Evolutionary conservation across 2,329 filamentous ascomycete species (phyloP), one percentile per base, ranked within the genome.

Genomic region (Elsinoe arachidis): DNA sequence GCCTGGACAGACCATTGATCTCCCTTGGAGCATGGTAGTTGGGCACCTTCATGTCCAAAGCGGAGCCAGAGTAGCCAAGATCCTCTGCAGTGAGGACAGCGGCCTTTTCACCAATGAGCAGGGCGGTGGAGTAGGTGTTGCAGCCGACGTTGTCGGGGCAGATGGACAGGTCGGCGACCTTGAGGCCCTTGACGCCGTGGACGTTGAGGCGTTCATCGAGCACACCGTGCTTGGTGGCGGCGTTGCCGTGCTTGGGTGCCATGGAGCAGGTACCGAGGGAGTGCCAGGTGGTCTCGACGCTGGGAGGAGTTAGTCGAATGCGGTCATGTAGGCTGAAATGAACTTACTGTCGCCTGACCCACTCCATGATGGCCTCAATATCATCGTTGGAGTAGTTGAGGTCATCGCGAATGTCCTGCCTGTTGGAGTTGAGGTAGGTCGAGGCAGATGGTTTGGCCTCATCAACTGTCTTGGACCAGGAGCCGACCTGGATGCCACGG

Each of bases 181-280:
- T 90, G 64, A 90, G 79, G 14, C 84, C 83, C 76, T 88, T 80
- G 62, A 89, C 85, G 54, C 86, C 87, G 67, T 90, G 85, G 2
- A 90, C 86, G 63, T 89, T 90, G 57, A 90, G 78, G 59, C 86
- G 81, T 71, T 88, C 85, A 67, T 90, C 87, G 37, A 90, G 73
- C 0, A 90, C 87, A 59, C 87, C 87, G 65, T 90, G 85, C 74
- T 87, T 88, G 69, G 90, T 86, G 66, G 91, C 88, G 65, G 80
- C 84, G 75, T 90, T 91, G 59, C 88, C 87, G 66, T 89, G 80
- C 60, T 74, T 79, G 3, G 87, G 87, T 0, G 85, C 86, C 85
- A 90, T 90, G 55, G 83, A 87, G 73, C 86, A 89, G 1, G 86
- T 90, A 38, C 80, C 78, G 5, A 82, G 74, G 15, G 73, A 72